These are phyloP conservation scores for Rhododendron vialii DNA, from an alignment of 148 eudicot species.

Conservation along the genomic window DNA sequence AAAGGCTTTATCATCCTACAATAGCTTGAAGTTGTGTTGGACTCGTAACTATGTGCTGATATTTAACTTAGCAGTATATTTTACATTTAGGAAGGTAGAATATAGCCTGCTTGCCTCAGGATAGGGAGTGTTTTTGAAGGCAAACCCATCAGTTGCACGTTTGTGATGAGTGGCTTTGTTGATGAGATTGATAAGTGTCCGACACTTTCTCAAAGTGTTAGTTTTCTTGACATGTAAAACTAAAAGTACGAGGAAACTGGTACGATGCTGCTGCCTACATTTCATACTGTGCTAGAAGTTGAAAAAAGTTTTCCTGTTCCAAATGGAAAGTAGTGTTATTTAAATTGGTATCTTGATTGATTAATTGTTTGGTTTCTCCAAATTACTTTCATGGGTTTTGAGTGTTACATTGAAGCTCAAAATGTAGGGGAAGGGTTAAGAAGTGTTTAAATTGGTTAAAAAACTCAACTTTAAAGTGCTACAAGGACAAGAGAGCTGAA, in stretches of 20 bases:
- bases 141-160: not conserved
- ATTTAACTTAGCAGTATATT: not conserved
- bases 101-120: not conserved
- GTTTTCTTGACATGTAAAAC: not conserved
- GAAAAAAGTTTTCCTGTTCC: not conserved
- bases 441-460: not conserved
- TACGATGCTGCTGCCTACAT: not conserved
- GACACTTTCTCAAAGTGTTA: not conserved
- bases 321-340: not conserved
- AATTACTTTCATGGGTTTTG: not conserved
- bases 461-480: slow-evolving; percentile 1
- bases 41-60: not conserved
- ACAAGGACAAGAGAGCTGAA: not conserved
- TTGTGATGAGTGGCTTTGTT: not conserved
- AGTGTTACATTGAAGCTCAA: not conserved
- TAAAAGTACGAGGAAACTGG: not conserved
- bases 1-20: not conserved
- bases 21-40: not conserved
- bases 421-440: not conserved
- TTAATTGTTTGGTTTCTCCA: not conserved
- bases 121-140: not conserved
- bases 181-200: not conserved
- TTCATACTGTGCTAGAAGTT: not conserved
- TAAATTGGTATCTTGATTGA: not conserved
- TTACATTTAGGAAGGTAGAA: not conserved